A percentile compares a stretch with the other conserved stretches of the same genome.
Evolutionary conservation across 116 monocot species (phyloP).

Genomic region (Papilionanthe hybrid): DNA sequence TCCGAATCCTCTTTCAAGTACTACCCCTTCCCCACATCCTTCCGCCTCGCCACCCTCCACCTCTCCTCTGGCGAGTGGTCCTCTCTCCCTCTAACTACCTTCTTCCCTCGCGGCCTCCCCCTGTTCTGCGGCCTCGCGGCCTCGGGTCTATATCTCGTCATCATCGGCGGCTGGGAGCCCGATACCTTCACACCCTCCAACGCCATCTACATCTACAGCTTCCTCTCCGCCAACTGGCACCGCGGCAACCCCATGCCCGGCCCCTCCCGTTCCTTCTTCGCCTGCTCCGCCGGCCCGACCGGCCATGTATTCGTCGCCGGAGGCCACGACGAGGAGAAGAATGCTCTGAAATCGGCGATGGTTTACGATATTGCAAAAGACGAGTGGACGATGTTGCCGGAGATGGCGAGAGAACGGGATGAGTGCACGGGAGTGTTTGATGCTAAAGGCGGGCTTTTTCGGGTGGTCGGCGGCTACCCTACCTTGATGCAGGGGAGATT

Average conservation of each 20-base stretch:
- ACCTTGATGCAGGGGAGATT: constrained; percentile 44
- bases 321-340: constrained; percentile 82
- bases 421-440: constrained; percentile 46
- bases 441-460: constrained; percentile 21
- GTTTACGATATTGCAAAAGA: constrained; percentile 59
- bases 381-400: constrained; percentile 52
- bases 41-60: constrained; percentile 22
- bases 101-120: constrained; percentile 20
- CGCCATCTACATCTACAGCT: constrained; percentile 53
- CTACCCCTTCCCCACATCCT: constrained; percentile 8
- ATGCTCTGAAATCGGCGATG: constrained; percentile 53
- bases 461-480: constrained; percentile 48
- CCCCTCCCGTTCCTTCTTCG: constrained; percentile 65
- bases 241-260: constrained; percentile 48
- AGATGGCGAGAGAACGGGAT: constrained; percentile 60
- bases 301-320: constrained; percentile 53
- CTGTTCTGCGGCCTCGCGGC: constrained; percentile 38
- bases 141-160: constrained; percentile 29
- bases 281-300: constrained; percentile 30
- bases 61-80: constrained; percentile 21
- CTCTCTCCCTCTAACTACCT: constrained; percentile 25
- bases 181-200: constrained; percentile 46
- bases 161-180: constrained; percentile 79
- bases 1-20: not conserved
- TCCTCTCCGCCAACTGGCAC: constrained; percentile 45